Evolutionary conservation across 164 flowering plant genomes (phyloP), one percentile per base, ranked within the genome.

Genomic region (Cinnamomum micranthum): DNA sequence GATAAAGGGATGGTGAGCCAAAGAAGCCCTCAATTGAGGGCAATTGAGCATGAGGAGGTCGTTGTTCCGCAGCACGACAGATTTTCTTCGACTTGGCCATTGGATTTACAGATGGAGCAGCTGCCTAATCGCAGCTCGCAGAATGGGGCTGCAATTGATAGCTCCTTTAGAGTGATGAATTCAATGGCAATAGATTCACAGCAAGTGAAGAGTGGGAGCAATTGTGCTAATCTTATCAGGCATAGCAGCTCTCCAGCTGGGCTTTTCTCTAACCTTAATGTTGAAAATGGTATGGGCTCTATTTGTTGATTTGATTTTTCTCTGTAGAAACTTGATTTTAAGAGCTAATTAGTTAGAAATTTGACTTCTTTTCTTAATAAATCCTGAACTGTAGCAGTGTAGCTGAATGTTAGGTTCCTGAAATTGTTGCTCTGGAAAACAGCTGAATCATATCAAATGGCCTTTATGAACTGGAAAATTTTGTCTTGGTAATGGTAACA

Each of bases 181-280:
- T 78, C 89, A 9, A 62, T 73, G 77, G 81, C 67, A 6, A 64
- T 79, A 74, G 81, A 80, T 59, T 76, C 84, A 13, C 69, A 27
- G 35, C 68, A n/a, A 60, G 71, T 82, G 81, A 86, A 82, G 75
- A 79, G 76, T 76, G 50, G 80, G 2, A 20, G 69, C 35, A 81
- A 69, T 70, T 63, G 65, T 72, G 83, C 92, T 9, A 86, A 85
- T 82, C 92, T 94, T 23, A 77, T 87, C 63, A 87, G 98, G 12
- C 96, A 92, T 22, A 92, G 87, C 68, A 95, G 99, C 82, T 95
- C 96, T 5, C 99, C 99, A 20, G 95, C 97, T 9, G 99, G 99
- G n/a, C 71, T 93, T 3, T 89, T 91, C 77, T 72, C 87, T 60
- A 74, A 85, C 68, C 63, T 89, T 6, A 77, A 82, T 19, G 78